Evolutionary conservation across 345 rosid species (phyloP).

Genomic region (Trapa incisa): DNA sequence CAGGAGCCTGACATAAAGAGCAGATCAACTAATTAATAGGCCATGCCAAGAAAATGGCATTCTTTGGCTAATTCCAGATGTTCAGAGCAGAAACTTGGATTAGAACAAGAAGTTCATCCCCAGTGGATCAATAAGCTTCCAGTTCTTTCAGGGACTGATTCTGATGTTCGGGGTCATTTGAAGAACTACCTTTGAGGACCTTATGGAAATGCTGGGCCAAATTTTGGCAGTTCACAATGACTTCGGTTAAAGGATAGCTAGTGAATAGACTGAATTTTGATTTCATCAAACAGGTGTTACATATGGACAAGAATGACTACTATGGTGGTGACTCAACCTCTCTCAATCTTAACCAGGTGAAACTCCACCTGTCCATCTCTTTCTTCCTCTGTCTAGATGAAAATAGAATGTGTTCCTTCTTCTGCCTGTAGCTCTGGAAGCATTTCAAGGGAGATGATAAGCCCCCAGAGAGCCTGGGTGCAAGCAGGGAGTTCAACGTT

Average conservation of each 20-base stretch:
- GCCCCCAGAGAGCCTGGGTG: conserved; percentile 56
- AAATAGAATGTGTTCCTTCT: not conserved
- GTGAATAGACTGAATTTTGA: not conserved
- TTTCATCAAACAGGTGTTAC: conserved; percentile 38
- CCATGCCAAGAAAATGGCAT: too few species aligned
- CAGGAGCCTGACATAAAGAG: too few species aligned
- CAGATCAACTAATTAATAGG: too few species aligned
- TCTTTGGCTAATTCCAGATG: too few species aligned
- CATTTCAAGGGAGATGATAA: conserved; percentile 55
- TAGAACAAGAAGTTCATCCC: too few species aligned
- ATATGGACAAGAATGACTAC: conserved; percentile 77
- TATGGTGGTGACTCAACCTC: conserved; percentile 80
- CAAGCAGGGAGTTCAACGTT: conserved; percentile 69
- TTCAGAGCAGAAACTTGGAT: too few species aligned
- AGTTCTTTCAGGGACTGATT: too few species aligned
- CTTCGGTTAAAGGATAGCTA: not conserved
- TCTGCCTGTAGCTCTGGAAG: conserved; percentile 54
- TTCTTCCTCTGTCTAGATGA: not conserved
- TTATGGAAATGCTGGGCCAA: too few species aligned
- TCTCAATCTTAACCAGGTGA: conserved; percentile 68
- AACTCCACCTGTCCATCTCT: not conserved
- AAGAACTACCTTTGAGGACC: too few species aligned
- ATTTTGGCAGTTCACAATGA: not conserved
- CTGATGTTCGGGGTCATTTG: too few species aligned
- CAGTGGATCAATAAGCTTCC: too few species aligned